Evolutionary conservation across 306 rosid species (phyloP).

Genomic region (Cyamopsis tetragonoloba): DNA sequence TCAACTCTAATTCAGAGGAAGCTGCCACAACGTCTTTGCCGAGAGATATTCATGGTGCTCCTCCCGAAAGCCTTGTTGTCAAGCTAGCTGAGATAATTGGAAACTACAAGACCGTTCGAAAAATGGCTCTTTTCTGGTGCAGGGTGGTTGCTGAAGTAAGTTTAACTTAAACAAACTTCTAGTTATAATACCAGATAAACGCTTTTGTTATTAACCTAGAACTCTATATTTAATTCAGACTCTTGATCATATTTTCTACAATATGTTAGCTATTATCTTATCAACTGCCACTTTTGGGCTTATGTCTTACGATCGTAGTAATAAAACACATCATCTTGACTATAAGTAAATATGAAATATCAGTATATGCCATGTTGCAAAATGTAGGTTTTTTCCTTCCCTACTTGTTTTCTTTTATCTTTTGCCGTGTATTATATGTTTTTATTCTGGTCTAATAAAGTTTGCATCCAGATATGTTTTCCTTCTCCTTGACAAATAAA

Average conservation of each 20-base stretch:
- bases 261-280: not conserved
- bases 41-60: slow-evolving; percentile 93
- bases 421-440: not conserved
- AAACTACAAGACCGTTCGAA: slow-evolving; percentile 62
- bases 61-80: slow-evolving; percentile 83
- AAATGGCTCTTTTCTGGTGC: slow-evolving; percentile 90
- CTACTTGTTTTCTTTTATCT: not conserved
- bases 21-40: slow-evolving; percentile 50
- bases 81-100: slow-evolving; percentile 91
- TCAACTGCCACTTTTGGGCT: slow-evolving; percentile 7
- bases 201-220: slow-evolving; percentile 6
- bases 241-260: slow-evolving; percentile 14
- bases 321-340: slow-evolving; percentile 11
- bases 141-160: slow-evolving; percentile 79
- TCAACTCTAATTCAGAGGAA: slow-evolving; percentile 48
- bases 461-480: not conserved
- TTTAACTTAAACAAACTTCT: slow-evolving; percentile 30
- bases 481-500: slow-evolving; percentile 3
- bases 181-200: slow-evolving; percentile 17
- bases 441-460: not conserved
- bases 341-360: not conserved
- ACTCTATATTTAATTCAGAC: slow-evolving; percentile 5
- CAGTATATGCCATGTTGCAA: not conserved
- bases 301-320: not conserved
- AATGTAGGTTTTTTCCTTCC: not conserved